These are phyloP conservation scores for Hepatocystis sp. DNA, from an alignment of 169 alveolate species.

Conservation along the genomic window DNA sequence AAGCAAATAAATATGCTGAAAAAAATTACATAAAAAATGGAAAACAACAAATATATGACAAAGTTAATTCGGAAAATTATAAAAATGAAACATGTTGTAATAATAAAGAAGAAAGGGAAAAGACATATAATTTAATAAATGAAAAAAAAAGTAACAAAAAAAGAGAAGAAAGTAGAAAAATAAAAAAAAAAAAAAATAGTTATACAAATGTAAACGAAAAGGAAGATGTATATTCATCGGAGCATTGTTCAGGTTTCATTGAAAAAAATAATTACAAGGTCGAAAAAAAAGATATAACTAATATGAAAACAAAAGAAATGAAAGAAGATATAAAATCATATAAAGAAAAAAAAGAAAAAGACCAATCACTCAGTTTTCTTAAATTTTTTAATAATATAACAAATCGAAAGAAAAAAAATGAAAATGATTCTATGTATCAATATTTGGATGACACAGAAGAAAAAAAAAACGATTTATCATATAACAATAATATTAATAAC, in stretches of 20 bases:
- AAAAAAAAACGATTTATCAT: too few relatives aligned
- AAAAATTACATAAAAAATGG: neutral
- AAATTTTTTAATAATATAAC: conserved; percentile 11
- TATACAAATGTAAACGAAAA: neutral
- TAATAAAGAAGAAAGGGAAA: conserved; percentile 1
- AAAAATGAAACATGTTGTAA: too few relatives aligned
- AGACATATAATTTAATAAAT: too few relatives aligned
- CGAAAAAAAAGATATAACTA: neutral
- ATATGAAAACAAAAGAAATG: too few relatives aligned
- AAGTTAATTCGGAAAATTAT: neutral
- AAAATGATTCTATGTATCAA: neutral
- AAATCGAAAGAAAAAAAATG: conserved; percentile 9
- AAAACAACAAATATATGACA: neutral
- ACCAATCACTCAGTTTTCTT: neutral
- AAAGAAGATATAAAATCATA: too few relatives aligned
- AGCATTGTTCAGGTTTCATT: neutral
- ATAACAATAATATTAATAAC: too few relatives aligned
- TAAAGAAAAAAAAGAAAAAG: neutral
- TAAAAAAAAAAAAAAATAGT: too few relatives aligned
- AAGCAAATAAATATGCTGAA: neutral
- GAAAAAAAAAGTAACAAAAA: too few relatives aligned
- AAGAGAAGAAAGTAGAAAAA: too few relatives aligned
- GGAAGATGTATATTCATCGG: neutral
- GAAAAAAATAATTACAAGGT: neutral
- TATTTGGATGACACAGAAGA: neutral